Evolutionary conservation across 2,329 filamentous ascomycete genomes (phyloP), one percentile per base, ranked within the genome.

Genomic region (Talaromyces sp.): DNA sequence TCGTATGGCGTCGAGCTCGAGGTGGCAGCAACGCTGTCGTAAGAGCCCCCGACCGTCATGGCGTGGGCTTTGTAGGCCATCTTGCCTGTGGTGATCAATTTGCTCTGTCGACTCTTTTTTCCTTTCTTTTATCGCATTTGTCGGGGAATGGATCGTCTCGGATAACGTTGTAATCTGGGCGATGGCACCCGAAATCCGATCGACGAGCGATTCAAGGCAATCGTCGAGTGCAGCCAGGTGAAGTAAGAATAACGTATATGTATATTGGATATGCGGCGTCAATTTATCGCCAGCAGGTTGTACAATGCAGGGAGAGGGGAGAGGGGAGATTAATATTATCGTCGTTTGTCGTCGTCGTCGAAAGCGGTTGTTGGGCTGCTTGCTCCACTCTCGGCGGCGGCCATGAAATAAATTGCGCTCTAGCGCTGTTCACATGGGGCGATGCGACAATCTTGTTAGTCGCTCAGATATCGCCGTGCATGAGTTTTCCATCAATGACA

Each of bases 41-140:
- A 73, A 2, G 74, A 70, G 63, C 77, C 32, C 32, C 32, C 72
- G 58, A 78, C 68, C 3, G 76, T 73, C 67, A 78, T 70, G 27
- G 76, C 74, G 49, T 74, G 70, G 43, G 73, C 63, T 35, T 75
- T 68, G 65, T 75, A 78, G 46, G 75, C 69, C 76, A 78, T 78
- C 35, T 52, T 58, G 63, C 60, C 31, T 19, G 19, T n/a, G 13
- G 27, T 29, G 13, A 29, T n/a, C 24, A 27, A 17, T 52, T 27
- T 6, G 49, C 31, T 52, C 8, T 29, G 10, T 29, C 8, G 27
- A 46, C 9, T 52, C 19, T n/a, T 29, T 52, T 11, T 51, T 6
- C 6, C 6, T 27, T n/a, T 29, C 31, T 11, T 29, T 26, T 35
- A 52, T 52, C 21, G 49, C 49, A 52, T 52, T 52, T 29, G 24